Conservation (phyloP, 2,329 filamentous ascomycete genomes). For the Ophiostoma quercus region DNA sequence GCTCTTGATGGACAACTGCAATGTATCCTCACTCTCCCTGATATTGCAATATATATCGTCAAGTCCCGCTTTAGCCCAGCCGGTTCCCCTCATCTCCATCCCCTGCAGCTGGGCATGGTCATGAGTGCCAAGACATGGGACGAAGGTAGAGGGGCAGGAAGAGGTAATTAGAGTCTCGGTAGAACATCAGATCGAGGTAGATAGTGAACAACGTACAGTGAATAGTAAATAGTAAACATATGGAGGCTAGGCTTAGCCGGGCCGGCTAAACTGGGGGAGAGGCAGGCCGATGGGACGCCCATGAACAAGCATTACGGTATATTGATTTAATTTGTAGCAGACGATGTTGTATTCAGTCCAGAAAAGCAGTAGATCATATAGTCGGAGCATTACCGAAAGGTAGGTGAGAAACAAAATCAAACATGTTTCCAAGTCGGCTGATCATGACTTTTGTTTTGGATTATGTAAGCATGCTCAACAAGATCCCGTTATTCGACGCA, state of each 20-base stretch:
- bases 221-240: neutral
- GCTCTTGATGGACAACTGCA: neutral
- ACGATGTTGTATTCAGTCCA: neutral
- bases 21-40: neutral
- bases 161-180: neutral
- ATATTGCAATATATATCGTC: conserved; percentile 5
- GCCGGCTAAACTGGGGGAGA: neutral
- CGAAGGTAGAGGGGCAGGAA: neutral
- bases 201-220: neutral
- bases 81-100: conserved; percentile 2
- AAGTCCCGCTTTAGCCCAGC: conserved; percentile 5
- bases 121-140: neutral
- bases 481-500: neutral
- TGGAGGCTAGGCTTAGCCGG: neutral
- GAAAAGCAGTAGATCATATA: neutral
- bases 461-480: neutral
- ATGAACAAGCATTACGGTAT: neutral
- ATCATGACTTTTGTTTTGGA: neutral
- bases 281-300: neutral
- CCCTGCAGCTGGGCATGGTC: neutral
- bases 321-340: neutral
- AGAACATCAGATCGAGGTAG: neutral
- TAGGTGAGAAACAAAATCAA: neutral
- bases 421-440: neutral
- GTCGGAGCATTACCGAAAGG: neutral